Percentiles rank a stretch among this genome's conserved stretches.
Evolutionary conservation across 1,284 basidiomycete species (phyloP).

Genomic region (Sparassis latifolia): DNA sequence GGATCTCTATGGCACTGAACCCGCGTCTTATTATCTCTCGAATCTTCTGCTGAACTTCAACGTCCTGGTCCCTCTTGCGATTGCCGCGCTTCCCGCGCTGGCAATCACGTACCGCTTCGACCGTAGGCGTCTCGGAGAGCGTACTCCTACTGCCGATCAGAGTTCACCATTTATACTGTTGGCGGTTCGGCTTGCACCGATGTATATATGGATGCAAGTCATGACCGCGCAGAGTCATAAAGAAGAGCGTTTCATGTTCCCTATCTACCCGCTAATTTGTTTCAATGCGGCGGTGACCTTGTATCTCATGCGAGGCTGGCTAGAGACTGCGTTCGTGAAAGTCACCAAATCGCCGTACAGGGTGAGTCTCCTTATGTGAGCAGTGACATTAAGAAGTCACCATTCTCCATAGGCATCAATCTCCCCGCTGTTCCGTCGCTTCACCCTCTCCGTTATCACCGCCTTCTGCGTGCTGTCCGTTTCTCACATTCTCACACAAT

Average conservation of each 20-base stretch:
- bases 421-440: constrained; percentile 68
- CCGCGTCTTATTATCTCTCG: constrained; percentile 76
- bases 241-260: constrained; percentile 98
- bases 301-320: constrained; percentile 80
- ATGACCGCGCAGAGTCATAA: constrained; percentile 87
- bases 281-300: constrained; percentile 90
- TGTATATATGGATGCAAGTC: constrained; percentile 87
- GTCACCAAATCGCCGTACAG: constrained; percentile 79
- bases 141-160: constrained; percentile 45
- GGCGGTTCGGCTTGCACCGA: constrained; percentile 69
- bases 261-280: constrained; percentile 86
- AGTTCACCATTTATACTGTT: constrained; percentile 78
- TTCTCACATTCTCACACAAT: constrained; percentile 75
- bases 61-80: constrained; percentile 73
- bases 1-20: constrained; percentile 89
- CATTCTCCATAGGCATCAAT: constrained; percentile 57
- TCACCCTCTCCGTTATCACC: constrained; percentile 68
- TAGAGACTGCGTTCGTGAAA: constrained; percentile 71
- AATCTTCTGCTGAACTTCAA: constrained; percentile 96
- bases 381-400: not conserved
- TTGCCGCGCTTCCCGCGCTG: constrained; percentile 76
- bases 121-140: constrained; percentile 70
- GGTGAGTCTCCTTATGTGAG: constrained; percentile 36
- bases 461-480: constrained; percentile 66
- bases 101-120: constrained; percentile 74